These are phyloP conservation scores for Neoascochyta sp. DNA, from an alignment of 2,329 filamentous ascomycete genomes.

Conservation along the genomic window DNA sequence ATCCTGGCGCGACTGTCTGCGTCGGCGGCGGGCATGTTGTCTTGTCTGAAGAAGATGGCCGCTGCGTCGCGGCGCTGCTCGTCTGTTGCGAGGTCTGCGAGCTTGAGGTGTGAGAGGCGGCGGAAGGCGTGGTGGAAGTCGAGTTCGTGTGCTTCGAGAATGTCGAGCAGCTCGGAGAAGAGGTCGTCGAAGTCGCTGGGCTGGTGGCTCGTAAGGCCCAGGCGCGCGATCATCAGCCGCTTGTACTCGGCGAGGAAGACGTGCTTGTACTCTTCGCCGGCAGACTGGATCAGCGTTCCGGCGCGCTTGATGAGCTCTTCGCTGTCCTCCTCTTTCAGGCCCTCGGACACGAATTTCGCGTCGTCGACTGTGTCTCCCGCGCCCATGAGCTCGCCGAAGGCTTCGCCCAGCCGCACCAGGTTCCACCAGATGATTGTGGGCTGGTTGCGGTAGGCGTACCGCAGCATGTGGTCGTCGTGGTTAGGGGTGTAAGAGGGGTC, in stretches of 20 bases:
- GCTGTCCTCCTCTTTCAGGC: constrained; percentile 66
- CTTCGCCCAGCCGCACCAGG: constrained; percentile 83
- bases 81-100: constrained; percentile 62
- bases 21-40: constrained; percentile 55
- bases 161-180: constrained; percentile 79
- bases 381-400: constrained; percentile 82
- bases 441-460: constrained; percentile 92
- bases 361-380: constrained; percentile 70
- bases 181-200: constrained; percentile 74
- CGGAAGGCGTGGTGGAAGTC: constrained; percentile 97
- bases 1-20: constrained; percentile 64
- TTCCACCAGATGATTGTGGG: constrained; percentile 99
- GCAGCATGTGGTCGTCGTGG: constrained; percentile 82
- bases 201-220: constrained; percentile 69
- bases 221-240: constrained; percentile 70
- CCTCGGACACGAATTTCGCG: constrained; percentile 65
- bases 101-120: constrained; percentile 61
- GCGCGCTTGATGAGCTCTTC: constrained; percentile 72
- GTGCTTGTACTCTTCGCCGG: constrained; percentile 82
- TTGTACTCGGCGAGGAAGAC: constrained; percentile 90
- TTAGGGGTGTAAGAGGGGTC: constrained; percentile 94
- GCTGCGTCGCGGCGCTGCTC: constrained; percentile 63
- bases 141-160: constrained; percentile 73
- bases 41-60: constrained; percentile 72
- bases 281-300: constrained; percentile 74